Base-by-base conservation (phyloP, 129 eudicot genomes). In the Arctium lappa region DNA sequence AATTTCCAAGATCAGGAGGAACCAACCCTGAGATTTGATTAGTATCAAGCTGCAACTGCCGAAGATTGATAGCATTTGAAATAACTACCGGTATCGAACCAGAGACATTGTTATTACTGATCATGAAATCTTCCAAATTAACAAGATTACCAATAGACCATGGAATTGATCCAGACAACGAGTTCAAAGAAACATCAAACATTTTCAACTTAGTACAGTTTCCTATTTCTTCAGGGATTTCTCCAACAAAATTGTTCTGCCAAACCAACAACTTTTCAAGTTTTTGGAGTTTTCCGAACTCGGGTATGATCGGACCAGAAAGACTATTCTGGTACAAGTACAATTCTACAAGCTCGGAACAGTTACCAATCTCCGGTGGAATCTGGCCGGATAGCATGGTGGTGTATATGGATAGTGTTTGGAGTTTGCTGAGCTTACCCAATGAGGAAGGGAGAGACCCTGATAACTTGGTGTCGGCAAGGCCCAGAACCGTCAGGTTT, bases 391-490 rank as follows among this genome's bases (percentile, higher is more conserved):
- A 74, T 34, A 90, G 80, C 75, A 87, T 85, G 8, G 93, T 89
- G 38, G 91, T 90, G 81, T 90, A 88, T 11, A 84, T 73, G 31
- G 91, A 88, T 8, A 90, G 84, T 33, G 91, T 90, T 84, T 81
- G 85, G 78, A 90, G 93, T 72, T 78, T 86, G 76, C 56, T 86
- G 34, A 88, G 62, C 76, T 84, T 86, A 13, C 91, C 94, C 30
- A 88, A 30, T 27, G 78, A 86, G 8, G 36, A 34, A 68, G 94
- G 91, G 73, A 90, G 78, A 56, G 69, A 50, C 31, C 93, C 91
- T 12, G 91, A 83, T 46, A 88, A 73, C 63, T 86, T 87, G 0
- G 94, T 86, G 81, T 88, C 91, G 38, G 93, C 93, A 31, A 90
- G 88, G 6, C 93, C 91, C 18, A 90, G 81, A 72, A 90, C 33